A percentile compares a stretch with the other conserved stretches of the same genome.
Evolutionary conservation across 805 yeast genomes (phyloP).

Genomic region (Barnettozyma sucrosica): DNA sequence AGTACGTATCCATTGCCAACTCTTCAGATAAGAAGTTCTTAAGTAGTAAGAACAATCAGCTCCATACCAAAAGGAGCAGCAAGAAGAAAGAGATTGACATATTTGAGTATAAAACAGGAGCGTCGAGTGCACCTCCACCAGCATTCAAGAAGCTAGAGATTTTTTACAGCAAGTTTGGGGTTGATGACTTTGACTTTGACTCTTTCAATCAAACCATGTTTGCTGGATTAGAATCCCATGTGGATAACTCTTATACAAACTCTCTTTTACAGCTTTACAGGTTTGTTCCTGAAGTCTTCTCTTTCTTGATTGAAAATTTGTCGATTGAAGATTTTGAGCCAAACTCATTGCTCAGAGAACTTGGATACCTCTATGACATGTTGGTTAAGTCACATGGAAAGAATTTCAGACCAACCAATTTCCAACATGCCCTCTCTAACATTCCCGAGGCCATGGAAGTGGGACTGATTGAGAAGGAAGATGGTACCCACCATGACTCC

Average conservation of each 20-base stretch:
- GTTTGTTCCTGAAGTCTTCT: conserved; percentile 68
- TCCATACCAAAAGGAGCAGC: conserved; percentile 10
- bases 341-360: conserved; percentile 61
- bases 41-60: conserved; percentile 40
- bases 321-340: conserved; percentile 44
- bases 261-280: conserved; percentile 75
- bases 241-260: conserved; percentile 73
- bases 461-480: conserved; percentile 48
- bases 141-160: conserved; percentile 73
- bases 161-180: conserved; percentile 83
- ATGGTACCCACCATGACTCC: conserved; percentile 1
- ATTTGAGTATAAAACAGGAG: conserved; percentile 28
- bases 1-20: conserved; percentile 36
- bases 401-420: conserved; percentile 78
- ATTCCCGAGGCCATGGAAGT: conserved; percentile 44
- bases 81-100: conserved; percentile 21
- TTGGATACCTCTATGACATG: conserved; percentile 92
- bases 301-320: conserved; percentile 51
- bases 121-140: conserved; percentile 51
- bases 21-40: conserved; percentile 42
- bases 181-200: conserved; percentile 87
- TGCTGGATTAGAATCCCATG: conserved; percentile 87
- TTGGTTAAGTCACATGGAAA: conserved; percentile 71
- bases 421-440: conserved; percentile 47
- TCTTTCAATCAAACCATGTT: conserved; percentile 68